phyloP scores from a whole-genome alignment of 306 rosid genomes.

The Pachyrhizus erosus region DNA sequence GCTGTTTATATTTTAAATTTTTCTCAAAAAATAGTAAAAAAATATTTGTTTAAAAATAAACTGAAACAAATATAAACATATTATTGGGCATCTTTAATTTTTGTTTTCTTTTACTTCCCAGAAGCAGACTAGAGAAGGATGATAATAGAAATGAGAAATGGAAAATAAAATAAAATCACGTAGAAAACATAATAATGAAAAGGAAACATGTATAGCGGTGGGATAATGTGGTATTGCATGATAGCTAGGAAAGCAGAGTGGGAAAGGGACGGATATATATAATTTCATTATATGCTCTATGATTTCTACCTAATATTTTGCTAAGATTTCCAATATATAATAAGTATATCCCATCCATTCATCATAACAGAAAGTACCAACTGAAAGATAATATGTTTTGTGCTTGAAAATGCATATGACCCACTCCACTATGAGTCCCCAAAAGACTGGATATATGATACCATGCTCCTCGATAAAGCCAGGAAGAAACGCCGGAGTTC shows the following conservation, averaged over 20 bases:
- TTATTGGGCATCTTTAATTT: background rate
- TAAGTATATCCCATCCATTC: background rate
- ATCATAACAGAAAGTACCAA: slow-evolving; percentile 28
- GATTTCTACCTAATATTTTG: slow-evolving; percentile 42
- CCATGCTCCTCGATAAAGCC: slow-evolving; percentile 3
- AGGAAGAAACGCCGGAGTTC: background rate
- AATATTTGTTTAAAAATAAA: too few species aligned
- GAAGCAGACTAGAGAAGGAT: background rate
- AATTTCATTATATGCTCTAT: background rate
- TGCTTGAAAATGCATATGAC: slow-evolving; percentile 26
- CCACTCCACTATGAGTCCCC: slow-evolving; percentile 37
- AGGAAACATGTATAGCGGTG: background rate
- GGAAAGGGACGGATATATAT: background rate
- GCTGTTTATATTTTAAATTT: too few species aligned
- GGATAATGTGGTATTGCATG: slow-evolving; percentile 19
- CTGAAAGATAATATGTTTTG: background rate
- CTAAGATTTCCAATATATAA: slow-evolving; percentile 43
- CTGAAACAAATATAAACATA: background rate
- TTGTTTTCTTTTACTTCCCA: background rate
- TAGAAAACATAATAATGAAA: slow-evolving; percentile 30
- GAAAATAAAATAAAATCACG: background rate
- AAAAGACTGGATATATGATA: background rate
- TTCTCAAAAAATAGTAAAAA: background rate
- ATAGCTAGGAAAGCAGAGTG: background rate
- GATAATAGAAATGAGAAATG: background rate